Conservation (phyloP, 768 basidiomycete species). For the Suillus plorans region DNA sequence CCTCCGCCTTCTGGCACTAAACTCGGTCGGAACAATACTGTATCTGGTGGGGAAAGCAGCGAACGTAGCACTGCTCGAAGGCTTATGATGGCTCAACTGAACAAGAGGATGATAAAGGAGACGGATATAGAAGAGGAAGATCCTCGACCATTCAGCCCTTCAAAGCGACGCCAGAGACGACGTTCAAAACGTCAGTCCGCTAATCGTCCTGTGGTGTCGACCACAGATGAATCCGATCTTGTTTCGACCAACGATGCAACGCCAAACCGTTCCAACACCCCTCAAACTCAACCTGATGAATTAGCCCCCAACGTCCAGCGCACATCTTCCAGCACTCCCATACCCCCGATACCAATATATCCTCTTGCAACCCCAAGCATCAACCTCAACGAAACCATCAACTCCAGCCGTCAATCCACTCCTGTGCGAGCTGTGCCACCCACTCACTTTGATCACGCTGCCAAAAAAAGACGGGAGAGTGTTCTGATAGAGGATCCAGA, state of each 20-base stretch:
- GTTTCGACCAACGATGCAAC: conserved; percentile 53
- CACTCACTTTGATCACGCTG: conserved; percentile 38
- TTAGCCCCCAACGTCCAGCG: conserved; percentile 21
- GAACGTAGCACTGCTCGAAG: conserved; percentile 65
- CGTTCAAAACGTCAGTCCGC: conserved; percentile 46
- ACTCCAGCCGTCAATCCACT: conserved; percentile 32
- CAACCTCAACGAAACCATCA: conserved; percentile 29
- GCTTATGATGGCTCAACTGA: conserved; percentile 62
- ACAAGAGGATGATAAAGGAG: conserved; percentile 52
- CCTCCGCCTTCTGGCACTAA: conserved; percentile 46
- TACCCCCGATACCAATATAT: conserved; percentile 31
- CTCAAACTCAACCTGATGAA: conserved; percentile 38
- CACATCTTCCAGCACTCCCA: conserved; percentile 30
- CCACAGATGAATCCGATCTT: conserved; percentile 47
- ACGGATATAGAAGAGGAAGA: conserved; percentile 58
- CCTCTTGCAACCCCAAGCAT: conserved; percentile 25
- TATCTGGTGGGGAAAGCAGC: conserved; percentile 65
- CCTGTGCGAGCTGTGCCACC: conserved; percentile 33
- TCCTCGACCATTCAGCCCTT: conserved; percentile 39
- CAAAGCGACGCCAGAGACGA: conserved; percentile 51
- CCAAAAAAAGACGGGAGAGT: conserved; percentile 51
- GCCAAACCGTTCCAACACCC: conserved; percentile 54
- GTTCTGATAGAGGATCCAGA: conserved; percentile 73
- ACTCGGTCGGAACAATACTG: conserved; percentile 74
- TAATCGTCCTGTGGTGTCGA: conserved; percentile 38